Evolutionary conservation across 139 green algal species (phyloP), one percentile per base, ranked within the genome.

Genomic region (Tetradesmus lagerheimii): DNA sequence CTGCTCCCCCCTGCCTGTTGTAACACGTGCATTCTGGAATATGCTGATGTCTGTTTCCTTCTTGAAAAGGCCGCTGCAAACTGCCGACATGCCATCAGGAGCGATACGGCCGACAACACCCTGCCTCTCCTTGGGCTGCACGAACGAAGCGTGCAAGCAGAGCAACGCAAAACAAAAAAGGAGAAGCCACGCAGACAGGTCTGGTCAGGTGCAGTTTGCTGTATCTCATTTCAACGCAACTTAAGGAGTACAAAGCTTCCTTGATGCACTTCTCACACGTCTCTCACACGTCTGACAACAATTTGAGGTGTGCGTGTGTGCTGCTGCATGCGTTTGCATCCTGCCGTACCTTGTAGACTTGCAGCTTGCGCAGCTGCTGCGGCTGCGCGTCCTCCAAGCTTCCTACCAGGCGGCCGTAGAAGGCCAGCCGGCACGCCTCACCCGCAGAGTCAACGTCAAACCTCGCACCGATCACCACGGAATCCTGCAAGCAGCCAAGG

Each of bases 21-120:
- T 85, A 27, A 96, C 95, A 84, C 93, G 87, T 31, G 97, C 94
- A 50, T 95, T 95, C 62, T 93, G 47, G 53, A 99, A 99, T 12
- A 93, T 53, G 0, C 91, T 86, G 31, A 99, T 90, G 88, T 99
- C 97, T 14, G 96, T 99, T 37, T 99, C 98, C 86, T 98, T 98
- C 87, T 99, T 98, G 89, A 99, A 99, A 89, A 99, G 94, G 12
- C 95, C 93, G 37, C 93, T 93, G 85, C 96, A 96, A 34, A 99
- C 94, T 16, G 96, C 97, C 12, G 92, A 97, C 37, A 76, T 77
- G 27, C 94, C 93, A 64, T 97, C 96, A 1, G 94, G 84, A 29
- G 94, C 87, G 16, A 98, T 78, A 1, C 96, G 93, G 85, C 98
- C 95, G 20, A 99, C 94, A 11, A 86, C 64, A 12, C 98, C 98